Conservation (phyloP, 2,329 filamentous ascomycete genomes). For the Chrysosporium keratinophilum region DNA sequence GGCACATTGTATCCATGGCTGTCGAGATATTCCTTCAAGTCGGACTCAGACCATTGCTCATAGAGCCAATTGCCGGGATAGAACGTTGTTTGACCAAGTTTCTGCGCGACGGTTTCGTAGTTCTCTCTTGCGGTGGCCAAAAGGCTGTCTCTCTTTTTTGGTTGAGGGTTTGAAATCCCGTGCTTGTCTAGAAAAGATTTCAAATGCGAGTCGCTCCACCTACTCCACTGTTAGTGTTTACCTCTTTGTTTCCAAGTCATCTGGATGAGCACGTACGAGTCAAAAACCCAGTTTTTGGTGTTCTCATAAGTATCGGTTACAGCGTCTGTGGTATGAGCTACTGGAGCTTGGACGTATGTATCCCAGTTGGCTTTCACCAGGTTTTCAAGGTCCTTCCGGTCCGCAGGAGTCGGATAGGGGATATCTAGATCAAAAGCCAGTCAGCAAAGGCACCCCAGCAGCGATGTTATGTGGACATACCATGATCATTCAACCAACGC, state of each 20-base stretch:
- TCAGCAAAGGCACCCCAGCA: background rate
- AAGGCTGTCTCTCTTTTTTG: constrained; percentile 71
- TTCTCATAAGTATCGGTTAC: constrained; percentile 59
- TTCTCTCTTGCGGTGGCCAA: constrained; percentile 67
- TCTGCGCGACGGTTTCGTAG: constrained; percentile 69
- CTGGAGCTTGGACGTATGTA: constrained; percentile 54
- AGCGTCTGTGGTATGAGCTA: constrained; percentile 73
- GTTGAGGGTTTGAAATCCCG: constrained; percentile 75
- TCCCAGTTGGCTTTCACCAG: constrained; percentile 90
- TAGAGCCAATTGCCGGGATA: constrained; percentile 97
- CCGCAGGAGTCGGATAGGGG: constrained; percentile 77
- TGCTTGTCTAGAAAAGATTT: constrained; percentile 89
- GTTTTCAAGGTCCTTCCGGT: constrained; percentile 88
- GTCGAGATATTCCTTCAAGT: constrained; percentile 88
- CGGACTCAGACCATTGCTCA: constrained; percentile 79
- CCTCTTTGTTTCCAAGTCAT: background rate
- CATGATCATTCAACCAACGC: constrained; percentile 87
- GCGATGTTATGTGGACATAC: constrained; percentile 18
- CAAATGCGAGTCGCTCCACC: constrained; percentile 85
- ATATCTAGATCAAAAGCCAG: constrained; percentile 45
- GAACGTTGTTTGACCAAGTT: constrained; percentile 61
- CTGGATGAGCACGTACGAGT: constrained; percentile 45
- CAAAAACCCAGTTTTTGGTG: constrained; percentile 84
- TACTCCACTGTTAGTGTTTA: constrained; percentile 37
- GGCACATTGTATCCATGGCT: constrained; percentile 75